phyloP scores from a whole-genome alignment of 2,329 filamentous ascomycete genomes.

The Bipolaris cookei region DNA sequence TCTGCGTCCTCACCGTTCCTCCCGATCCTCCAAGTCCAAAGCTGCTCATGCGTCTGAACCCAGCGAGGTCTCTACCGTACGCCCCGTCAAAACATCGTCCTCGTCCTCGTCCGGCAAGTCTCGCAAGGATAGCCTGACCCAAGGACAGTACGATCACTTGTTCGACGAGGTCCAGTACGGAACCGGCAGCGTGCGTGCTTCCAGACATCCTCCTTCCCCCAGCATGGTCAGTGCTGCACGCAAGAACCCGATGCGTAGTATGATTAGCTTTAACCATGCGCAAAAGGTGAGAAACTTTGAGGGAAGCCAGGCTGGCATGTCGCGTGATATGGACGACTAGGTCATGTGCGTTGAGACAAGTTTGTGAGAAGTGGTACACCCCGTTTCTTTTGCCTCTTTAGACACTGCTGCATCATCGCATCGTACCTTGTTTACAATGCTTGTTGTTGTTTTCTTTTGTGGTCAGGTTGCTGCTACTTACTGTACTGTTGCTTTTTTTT shows the following conservation, averaged over 20 bases:
- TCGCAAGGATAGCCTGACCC: slow-evolving; percentile 43
- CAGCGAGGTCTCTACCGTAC: slow-evolving; percentile 46
- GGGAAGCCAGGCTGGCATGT: slow-evolving; percentile 11
- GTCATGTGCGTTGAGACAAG: background rate
- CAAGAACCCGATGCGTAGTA: slow-evolving; percentile 45
- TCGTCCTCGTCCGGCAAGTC: slow-evolving; percentile 13
- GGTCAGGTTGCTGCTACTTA: background rate
- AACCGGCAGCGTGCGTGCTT: slow-evolving; percentile 40
- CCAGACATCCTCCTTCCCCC: slow-evolving; percentile 43
- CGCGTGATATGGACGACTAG: slow-evolving; percentile 1
- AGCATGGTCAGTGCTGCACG: slow-evolving; percentile 46
- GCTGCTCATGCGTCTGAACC: slow-evolving; percentile 38
- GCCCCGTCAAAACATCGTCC: slow-evolving; percentile 28
- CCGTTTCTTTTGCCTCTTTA: background rate
- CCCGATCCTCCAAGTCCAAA: slow-evolving; percentile 21
- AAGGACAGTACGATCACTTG: slow-evolving; percentile 37
- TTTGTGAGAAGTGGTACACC: background rate
- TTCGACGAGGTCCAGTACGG: slow-evolving; percentile 41
- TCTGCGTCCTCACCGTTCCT: slow-evolving; percentile 24
- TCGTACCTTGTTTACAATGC: background rate
- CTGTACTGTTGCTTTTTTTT: background rate
- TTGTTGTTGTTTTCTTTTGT: background rate
- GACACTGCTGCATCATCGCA: slow-evolving; percentile 3
- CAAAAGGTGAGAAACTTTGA: slow-evolving; percentile 44
- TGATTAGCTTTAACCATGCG: slow-evolving; percentile 43